phyloP scores from a whole-genome alignment of 2,329 filamentous ascomycete genomes.

The Alternaria arbusti region DNA sequence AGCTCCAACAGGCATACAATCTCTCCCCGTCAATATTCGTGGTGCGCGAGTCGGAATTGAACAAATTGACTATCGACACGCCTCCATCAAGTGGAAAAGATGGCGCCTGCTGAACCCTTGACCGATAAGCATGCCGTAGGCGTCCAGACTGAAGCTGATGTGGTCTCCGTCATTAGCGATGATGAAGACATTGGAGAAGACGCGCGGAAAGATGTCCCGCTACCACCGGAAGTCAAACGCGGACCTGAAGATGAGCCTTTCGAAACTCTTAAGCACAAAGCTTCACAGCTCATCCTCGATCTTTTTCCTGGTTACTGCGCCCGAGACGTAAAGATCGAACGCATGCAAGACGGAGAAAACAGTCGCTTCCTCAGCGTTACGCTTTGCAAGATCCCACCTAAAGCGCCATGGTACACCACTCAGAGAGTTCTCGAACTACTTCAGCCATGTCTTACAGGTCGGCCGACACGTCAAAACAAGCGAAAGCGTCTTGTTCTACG shows the following conservation, averaged over 20 bases:
- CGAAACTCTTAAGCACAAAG: background rate
- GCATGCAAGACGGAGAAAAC: background rate
- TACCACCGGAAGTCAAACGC: background rate
- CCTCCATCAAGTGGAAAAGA: background rate
- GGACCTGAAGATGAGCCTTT: background rate
- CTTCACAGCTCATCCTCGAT: background rate
- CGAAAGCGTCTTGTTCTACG: background rate
- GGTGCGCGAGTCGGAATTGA: background rate
- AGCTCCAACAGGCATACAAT: no score
- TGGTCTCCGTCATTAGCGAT: background rate
- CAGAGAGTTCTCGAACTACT: background rate
- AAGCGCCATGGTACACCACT: background rate
- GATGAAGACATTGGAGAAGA: background rate
- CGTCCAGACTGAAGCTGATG: background rate
- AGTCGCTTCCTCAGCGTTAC: background rate
- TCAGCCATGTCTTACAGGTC: background rate
- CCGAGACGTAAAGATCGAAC: background rate
- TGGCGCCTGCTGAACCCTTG: background rate
- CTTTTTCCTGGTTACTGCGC: background rate
- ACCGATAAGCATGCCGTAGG: background rate
- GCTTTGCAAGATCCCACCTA: background rate
- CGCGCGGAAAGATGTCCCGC: no score
- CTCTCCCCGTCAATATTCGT: background rate
- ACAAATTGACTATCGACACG: background rate
- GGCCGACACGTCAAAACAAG: background rate